Conservation (phyloP, 257 asterid genomes). For the Solanum virginianum region DNA sequence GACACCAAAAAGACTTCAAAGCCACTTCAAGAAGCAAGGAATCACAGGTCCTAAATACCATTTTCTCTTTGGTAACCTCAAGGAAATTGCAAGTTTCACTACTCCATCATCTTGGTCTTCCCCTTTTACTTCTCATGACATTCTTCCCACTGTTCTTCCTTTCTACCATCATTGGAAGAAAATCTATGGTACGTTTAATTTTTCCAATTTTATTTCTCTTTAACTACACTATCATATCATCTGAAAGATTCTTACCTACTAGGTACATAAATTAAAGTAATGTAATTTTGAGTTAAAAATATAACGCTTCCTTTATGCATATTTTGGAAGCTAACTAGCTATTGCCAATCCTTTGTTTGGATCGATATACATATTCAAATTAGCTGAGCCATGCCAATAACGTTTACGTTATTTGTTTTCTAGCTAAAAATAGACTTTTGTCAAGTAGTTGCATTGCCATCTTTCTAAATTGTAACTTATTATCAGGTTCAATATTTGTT, state of each 20-base stretch:
- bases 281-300: background rate
- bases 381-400: background rate
- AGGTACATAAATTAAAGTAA: too few species aligned
- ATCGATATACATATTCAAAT: background rate
- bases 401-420: background rate
- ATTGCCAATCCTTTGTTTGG: background rate
- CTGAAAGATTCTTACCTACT: background rate
- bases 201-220: background rate
- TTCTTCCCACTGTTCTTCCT: slow-evolving; percentile 83
- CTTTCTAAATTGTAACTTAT: background rate
- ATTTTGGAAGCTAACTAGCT: background rate
- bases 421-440: background rate
- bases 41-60: slow-evolving; percentile 71
- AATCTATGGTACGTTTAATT: slow-evolving; percentile 41
- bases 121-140: slow-evolving; percentile 59
- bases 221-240: background rate
- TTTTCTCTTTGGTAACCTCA: slow-evolving; percentile 71
- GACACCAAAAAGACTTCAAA: slow-evolving; percentile 56
- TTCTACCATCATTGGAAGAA: slow-evolving; percentile 96
- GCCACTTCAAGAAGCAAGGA: slow-evolving; percentile 65
- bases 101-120: slow-evolving; percentile 36
- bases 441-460: background rate
- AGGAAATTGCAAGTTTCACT: slow-evolving; percentile 56
- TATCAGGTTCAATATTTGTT: slow-evolving; percentile 60
- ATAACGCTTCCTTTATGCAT: background rate